Evolutionary conservation across 805 yeast species (phyloP), one percentile per base, ranked within the genome.

Genomic region (Candida nanaspora): DNA sequence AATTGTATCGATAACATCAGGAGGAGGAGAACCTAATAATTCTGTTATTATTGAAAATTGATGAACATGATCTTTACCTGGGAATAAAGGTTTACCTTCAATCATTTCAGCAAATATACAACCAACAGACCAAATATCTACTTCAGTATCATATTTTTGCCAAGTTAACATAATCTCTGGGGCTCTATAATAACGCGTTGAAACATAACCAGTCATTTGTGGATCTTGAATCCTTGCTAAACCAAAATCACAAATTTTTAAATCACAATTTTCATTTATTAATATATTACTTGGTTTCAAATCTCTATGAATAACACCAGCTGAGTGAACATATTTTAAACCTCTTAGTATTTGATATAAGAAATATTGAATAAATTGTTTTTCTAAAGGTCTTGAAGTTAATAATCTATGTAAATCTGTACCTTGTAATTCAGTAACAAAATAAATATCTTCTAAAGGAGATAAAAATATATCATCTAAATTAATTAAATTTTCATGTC

Each of bases 121-220:
- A 19, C 96, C 98, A 10, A 94, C 95, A 19, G 95, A 83, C 98
- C 98, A 91, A 53, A 91, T 86, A 63, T 91, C 98, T 30, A 91
- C 98, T 64, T 89, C 97, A 8, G 86, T 82, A 56, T 89, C 96
- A 65, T 91, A 91, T 59, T 91, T 87, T 62, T 91, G 98, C 98
- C 98, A 91, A 22, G 97, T 88, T 48, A 91, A 74, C 98, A 91
- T 91, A 63, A 91, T 91, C 61, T 91, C 98, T 2, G 98, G 98
- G 0, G 98, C 98, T 47, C 98, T 76, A 65, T 91, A 91, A 68
- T 88, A 91, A 56, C 98, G 66, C 4, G 98, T 91, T 5, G 95
- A 83, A 15, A 91, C 98, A 61, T 91, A 91, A 9, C 98, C 98
- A 1, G 98, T 91, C 98, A 91, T 91, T 62, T 91, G 98, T 13